Evolutionary conservation across 1,284 basidiomycete species (phyloP).

Genomic region (Melampsora larici-populina): DNA sequence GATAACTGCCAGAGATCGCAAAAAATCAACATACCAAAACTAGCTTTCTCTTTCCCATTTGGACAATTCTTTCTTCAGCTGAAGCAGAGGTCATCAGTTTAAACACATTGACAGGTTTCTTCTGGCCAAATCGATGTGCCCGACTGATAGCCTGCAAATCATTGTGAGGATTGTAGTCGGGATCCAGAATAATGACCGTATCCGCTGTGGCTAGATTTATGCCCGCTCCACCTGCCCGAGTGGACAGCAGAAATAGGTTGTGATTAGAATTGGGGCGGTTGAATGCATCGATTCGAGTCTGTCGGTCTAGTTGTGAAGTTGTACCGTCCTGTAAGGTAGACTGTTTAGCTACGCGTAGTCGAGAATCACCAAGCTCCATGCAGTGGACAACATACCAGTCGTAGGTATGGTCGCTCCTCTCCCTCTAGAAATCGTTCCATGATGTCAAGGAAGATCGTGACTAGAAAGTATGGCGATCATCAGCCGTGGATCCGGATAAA

Average conservation of each 20-base stretch:
- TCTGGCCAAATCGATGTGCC: constrained; percentile 56
- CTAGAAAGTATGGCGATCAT: background rate
- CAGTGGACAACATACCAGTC: constrained; percentile 28
- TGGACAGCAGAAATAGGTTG: constrained; percentile 48
- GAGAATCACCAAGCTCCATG: background rate
- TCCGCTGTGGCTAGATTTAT: constrained; percentile 63
- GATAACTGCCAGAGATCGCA: background rate
- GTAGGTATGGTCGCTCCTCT: constrained; percentile 29
- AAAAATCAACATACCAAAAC: constrained; percentile 40
- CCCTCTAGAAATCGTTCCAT: constrained; percentile 43
- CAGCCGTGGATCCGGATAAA: background rate
- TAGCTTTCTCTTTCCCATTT: constrained; percentile 52
- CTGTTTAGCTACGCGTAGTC: constrained; percentile 1
- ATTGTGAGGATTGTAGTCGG: constrained; percentile 92
- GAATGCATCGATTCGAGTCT: constrained; percentile 42
- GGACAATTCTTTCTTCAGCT: constrained; percentile 54
- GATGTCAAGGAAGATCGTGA: constrained; percentile 38
- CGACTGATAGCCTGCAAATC: constrained; percentile 57
- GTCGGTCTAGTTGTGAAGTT: constrained; percentile 42
- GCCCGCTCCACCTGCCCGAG: constrained; percentile 55
- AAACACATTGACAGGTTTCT: constrained; percentile 54
- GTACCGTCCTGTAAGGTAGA: constrained; percentile 25
- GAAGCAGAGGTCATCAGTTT: constrained; percentile 54
- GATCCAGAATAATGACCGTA: constrained; percentile 86
- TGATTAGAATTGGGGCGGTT: constrained; percentile 35